These are phyloP conservation scores for Drechslerella coelobrocha DNA, from an alignment of 2,329 filamentous ascomycete species.

Conservation along the genomic window DNA sequence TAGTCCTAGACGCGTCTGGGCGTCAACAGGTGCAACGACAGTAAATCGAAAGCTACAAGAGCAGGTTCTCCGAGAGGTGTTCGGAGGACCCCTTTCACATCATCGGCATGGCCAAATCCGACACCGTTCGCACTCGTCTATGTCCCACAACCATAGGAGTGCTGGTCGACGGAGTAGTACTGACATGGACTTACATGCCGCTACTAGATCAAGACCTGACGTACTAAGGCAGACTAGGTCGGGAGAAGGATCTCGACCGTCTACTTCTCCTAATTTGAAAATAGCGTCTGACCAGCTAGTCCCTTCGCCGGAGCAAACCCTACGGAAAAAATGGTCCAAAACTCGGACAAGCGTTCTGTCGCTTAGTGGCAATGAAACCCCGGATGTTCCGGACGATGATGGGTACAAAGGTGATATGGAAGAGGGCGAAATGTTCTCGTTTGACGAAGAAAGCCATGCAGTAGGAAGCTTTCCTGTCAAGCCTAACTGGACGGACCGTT, in stretches of 20 bases:
- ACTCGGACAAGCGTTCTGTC: background rate
- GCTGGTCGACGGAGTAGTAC: conserved; percentile 51
- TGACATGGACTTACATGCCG: conserved; percentile 46
- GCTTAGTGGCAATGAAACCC: conserved; percentile 9
- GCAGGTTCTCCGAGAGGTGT: conserved; percentile 72
- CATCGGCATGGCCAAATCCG: conserved; percentile 62
- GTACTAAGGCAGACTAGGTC: conserved; percentile 30
- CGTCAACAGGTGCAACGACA: conserved; percentile 69
- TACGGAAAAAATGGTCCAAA: conserved; percentile 12
- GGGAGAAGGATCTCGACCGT: conserved; percentile 4
- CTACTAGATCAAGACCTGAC: conserved; percentile 2
- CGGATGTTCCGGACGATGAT: conserved; percentile 34
- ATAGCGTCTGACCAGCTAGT: background rate
- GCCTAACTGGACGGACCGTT: conserved; percentile 41
- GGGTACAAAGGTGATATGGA: conserved; percentile 49
- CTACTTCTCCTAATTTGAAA: conserved; percentile 4
- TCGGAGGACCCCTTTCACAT: conserved; percentile 69
- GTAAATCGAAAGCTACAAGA: conserved; percentile 71
- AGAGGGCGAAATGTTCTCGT: conserved; percentile 41
- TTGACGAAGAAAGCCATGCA: conserved; percentile 33
- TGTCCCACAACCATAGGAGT: conserved; percentile 21
- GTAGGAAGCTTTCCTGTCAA: conserved; percentile 36
- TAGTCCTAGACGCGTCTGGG: conserved; percentile 50
- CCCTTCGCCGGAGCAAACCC: background rate
- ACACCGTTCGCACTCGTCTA: conserved; percentile 62